Evolutionary conservation across 352 stramenopile species (phyloP), one percentile per base, ranked within the genome.

Genomic region (Achlya hypogyna): DNA sequence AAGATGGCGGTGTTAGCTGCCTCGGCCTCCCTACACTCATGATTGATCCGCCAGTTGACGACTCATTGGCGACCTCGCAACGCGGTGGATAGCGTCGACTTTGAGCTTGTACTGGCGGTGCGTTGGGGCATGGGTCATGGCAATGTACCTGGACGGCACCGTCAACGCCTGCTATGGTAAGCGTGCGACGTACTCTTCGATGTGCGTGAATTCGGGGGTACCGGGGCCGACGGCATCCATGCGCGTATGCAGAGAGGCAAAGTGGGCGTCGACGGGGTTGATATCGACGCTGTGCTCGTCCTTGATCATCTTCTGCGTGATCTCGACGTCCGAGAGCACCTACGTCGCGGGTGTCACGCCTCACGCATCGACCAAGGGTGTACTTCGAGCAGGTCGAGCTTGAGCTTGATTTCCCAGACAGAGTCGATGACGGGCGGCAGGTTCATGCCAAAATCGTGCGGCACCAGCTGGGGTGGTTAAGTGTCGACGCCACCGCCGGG

Each of bases 371-470:
- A 45, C 38, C 2, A 59, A 40, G 16, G 27, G 29, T 40, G 27
- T 60, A 63, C 73, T 69, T 87, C 72, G 5, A 89, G 75, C 59
- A 89, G 51, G 20, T 84, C 78, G 0, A 89, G 67, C 49, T 89
- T 89, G 51, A 75, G 40, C 52, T 86, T 84, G 22, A 90, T 62
- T 43, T 82, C 77, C 14, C 72, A 72, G 59, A 86, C 76, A n/a
- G 72, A 78, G 1, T 67, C 69, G 56, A 90, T 86, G 22, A 78
- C 56, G 0, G 78, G 79, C 0, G 82, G 79, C 35, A 87, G 27
- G 5, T 71, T 70, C 6, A 77, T 77, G n/a, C 76, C 79, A 65
- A 88, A 88, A 20, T 87, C 74, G 43, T 90, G 79, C 42, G 82
- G 82, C 35, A 90, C 86, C 9, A 87, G 69, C 53, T 63, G 23